phyloP scores from a whole-genome alignment of 768 basidiomycete genomes.

The Leccinum barrowsii region DNA sequence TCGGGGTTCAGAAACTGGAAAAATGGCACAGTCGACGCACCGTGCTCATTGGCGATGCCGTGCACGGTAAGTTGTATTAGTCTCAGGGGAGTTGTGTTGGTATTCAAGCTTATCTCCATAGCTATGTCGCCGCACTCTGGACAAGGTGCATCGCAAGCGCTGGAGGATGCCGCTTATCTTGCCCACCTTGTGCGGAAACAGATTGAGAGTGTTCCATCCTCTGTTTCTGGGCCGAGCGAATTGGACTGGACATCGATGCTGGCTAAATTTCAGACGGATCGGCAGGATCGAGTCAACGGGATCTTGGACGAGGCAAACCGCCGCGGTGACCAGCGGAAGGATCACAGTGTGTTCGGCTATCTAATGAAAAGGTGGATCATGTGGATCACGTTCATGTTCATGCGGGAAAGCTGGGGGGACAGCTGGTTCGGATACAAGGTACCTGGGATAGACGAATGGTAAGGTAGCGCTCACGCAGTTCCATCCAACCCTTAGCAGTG shows the following conservation, averaged over 20 bases:
- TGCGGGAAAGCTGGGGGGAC: conserved; percentile 28
- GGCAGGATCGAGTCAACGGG: conserved; percentile 22
- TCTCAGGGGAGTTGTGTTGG: neutral
- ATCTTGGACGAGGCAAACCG: conserved; percentile 29
- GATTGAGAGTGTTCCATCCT: neutral
- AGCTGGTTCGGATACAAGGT: conserved; percentile 30
- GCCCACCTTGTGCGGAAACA: conserved; percentile 24
- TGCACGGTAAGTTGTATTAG: conserved; percentile 23
- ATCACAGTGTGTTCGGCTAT: conserved; percentile 15
- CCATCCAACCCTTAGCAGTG: no score
- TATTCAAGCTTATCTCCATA: neutral
- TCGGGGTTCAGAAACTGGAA: conserved; percentile 21
- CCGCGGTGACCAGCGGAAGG: conserved; percentile 24
- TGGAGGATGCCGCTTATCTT: conserved; percentile 31
- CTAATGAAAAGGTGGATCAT: conserved; percentile 28
- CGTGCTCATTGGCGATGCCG: conserved; percentile 32
- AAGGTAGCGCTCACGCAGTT: neutral
- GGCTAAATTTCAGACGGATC: conserved; percentile 22
- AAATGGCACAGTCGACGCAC: conserved; percentile 24
- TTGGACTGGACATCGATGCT: conserved; percentile 17
- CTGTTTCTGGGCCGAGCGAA: neutral
- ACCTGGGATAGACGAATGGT: conserved; percentile 25
- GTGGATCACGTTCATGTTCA: conserved; percentile 18
- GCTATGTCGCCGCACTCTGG: conserved; percentile 33
- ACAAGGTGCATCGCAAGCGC: conserved; percentile 30